These are phyloP conservation scores for Aspergillus sclerotialis DNA, from an alignment of 2,329 filamentous ascomycete genomes.

Conservation along the genomic window DNA sequence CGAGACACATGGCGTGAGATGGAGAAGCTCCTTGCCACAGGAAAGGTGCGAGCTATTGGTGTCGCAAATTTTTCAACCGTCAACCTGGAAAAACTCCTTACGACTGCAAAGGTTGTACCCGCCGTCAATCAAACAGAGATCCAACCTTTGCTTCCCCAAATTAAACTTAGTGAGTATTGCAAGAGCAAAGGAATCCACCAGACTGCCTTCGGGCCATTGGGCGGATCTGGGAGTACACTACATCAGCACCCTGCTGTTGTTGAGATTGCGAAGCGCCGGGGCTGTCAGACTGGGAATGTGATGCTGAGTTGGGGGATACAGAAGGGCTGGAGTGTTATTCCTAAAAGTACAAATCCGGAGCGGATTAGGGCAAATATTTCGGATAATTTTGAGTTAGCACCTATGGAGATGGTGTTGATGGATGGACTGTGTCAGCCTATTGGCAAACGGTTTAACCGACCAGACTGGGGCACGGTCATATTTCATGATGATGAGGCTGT, in stretches of 20 bases:
- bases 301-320: constrained; percentile 11
- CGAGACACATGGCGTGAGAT: constrained; percentile 56
- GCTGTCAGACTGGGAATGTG: constrained; percentile 11
- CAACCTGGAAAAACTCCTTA: constrained; percentile 12
- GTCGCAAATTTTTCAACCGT: constrained; percentile 15
- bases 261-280: constrained; percentile 7
- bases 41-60: constrained; percentile 18
- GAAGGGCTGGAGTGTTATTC: constrained; percentile 12
- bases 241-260: constrained; percentile 7
- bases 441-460: constrained; percentile 15
- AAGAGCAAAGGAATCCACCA: constrained; percentile 26
- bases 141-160: constrained; percentile 34
- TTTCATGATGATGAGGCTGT: constrained; percentile 14
- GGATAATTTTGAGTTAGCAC: constrained; percentile 9
- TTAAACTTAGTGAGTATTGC: constrained; percentile 29
- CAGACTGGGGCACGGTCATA: constrained; percentile 15
- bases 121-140: constrained; percentile 31
- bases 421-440: constrained; percentile 7
- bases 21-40: constrained; percentile 11
- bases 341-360: constrained; percentile 9
- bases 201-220: constrained; percentile 30
- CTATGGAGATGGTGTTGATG: constrained; percentile 7
- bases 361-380: constrained; percentile 8
- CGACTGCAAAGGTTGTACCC: constrained; percentile 14
- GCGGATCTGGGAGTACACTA: constrained; percentile 12